phyloP scores from a whole-genome alignment of 2,329 filamentous ascomycete genomes.

The Aspergillus unguis region DNA sequence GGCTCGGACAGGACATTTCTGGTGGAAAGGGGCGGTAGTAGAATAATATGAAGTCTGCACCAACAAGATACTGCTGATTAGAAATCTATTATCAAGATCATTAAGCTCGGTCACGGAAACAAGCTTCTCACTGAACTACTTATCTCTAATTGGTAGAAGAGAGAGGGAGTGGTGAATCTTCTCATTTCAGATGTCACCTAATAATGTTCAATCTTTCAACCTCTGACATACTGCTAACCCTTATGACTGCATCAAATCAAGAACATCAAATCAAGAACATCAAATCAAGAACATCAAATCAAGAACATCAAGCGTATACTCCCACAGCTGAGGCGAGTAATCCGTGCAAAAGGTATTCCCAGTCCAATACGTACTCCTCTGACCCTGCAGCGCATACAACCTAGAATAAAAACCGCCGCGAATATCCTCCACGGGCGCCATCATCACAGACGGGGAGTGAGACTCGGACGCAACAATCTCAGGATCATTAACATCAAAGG shows the following conservation, averaged over 20 bases:
- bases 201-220: too few relatives aligned
- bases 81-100: too few relatives aligned
- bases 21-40: conserved; percentile 53
- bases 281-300: conserved; percentile 12
- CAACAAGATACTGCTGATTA: too few relatives aligned
- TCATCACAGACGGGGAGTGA: conserved; percentile 39
- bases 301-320: conserved; percentile 16
- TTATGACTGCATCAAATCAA: too few relatives aligned
- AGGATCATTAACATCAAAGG: conserved; percentile 15
- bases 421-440: conserved; percentile 35
- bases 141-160: too few relatives aligned
- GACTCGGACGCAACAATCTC: conserved; percentile 35
- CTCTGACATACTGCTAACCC: too few relatives aligned
- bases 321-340: conserved; percentile 23
- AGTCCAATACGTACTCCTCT: conserved; percentile 46
- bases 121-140: too few relatives aligned
- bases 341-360: conserved; percentile 37
- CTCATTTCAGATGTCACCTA: too few relatives aligned
- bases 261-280: too few relatives aligned
- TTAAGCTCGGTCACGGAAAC: too few relatives aligned
- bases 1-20: conserved; percentile 75
- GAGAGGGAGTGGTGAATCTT: too few relatives aligned
- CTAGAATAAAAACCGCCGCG: conserved; percentile 41
- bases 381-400: conserved; percentile 44
- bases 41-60: too few relatives aligned